A percentile compares a stretch with the other conserved stretches of the same genome.
phyloP scores from a whole-genome alignment of 495 filamentous ascomycete genomes.

The Neurospora africana region DNA sequence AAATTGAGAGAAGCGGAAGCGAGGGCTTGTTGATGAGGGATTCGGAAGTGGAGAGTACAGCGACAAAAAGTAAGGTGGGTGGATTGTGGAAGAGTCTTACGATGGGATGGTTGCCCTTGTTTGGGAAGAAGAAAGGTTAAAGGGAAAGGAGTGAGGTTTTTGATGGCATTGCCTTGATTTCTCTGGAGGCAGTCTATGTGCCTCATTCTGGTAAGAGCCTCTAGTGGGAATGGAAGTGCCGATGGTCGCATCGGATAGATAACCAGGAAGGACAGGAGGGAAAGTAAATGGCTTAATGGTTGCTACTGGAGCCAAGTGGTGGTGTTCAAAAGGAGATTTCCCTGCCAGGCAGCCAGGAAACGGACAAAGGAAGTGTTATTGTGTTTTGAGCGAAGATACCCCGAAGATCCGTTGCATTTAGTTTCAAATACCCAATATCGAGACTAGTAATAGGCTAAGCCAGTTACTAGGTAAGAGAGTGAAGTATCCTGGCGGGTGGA shows the following conservation, averaged over 20 bases:
- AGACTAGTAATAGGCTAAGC: neutral
- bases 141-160: neutral
- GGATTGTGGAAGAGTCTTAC: neutral
- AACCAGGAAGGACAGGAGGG: neutral
- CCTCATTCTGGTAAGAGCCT: too few species aligned
- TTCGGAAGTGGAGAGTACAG: neutral
- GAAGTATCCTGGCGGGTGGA: too few species aligned
- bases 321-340: neutral
- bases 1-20: slow-evolving; percentile 8
- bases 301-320: neutral
- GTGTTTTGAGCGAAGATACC: neutral
- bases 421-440: neutral
- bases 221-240: neutral
- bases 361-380: neutral
- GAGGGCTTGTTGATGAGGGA: neutral
- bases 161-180: neutral
- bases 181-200: too few species aligned
- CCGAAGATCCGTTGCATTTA: neutral
- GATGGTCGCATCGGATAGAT: neutral
- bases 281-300: neutral
- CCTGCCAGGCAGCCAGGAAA: neutral
- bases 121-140: neutral
- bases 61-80: neutral
- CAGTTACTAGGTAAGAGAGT: neutral
- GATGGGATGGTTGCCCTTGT: neutral